Conservation (phyloP, 352 stramenopile species). For the Pythium sp. region DNA sequence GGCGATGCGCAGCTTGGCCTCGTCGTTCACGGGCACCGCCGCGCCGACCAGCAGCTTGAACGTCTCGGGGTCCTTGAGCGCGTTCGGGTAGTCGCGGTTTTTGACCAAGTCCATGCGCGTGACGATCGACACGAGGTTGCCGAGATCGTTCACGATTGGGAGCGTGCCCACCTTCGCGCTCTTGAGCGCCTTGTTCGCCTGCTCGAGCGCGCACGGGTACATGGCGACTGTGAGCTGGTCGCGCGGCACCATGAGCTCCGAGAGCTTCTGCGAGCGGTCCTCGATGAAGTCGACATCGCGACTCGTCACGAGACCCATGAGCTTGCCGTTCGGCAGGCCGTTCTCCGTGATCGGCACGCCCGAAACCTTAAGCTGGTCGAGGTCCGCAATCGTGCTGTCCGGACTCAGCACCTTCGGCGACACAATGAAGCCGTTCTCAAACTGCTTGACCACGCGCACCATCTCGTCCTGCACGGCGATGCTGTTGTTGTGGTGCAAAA, state of each 20-base stretch:
- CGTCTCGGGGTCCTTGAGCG: slow-evolving; percentile 93
- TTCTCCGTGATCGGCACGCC: slow-evolving; percentile 97
- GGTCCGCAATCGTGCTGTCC: slow-evolving; percentile 90
- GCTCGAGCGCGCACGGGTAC: slow-evolving; percentile 91
- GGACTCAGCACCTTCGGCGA: slow-evolving; percentile 95
- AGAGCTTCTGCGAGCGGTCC: slow-evolving; percentile 71
- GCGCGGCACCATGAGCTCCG: slow-evolving; percentile 74
- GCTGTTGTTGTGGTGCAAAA: slow-evolving; percentile 98
- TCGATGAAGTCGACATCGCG: slow-evolving; percentile 98
- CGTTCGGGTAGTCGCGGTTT: slow-evolving; percentile 93
- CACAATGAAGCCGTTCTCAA: slow-evolving; percentile 99
- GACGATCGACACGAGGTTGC: slow-evolving; percentile 96
- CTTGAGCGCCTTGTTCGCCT: slow-evolving; percentile 97
- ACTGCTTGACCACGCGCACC: slow-evolving; percentile 93
- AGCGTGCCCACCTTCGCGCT: slow-evolving; percentile 98
- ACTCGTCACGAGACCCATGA: slow-evolving; percentile 97
- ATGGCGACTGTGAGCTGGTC: slow-evolving; percentile 86
- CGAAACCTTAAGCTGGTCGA: slow-evolving; percentile 93
- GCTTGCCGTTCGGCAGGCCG: slow-evolving; percentile 92
- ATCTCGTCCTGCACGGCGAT: slow-evolving; percentile 92
- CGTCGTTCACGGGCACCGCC: slow-evolving; percentile 93
- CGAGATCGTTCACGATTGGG: slow-evolving; percentile 95
- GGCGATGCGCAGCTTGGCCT: slow-evolving; percentile 88
- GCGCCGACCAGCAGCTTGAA: slow-evolving; percentile 94
- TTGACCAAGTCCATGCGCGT: slow-evolving; percentile 96